Base-by-base conservation (phyloP, 345 rosid genomes). In the Linum tenue region DNA sequence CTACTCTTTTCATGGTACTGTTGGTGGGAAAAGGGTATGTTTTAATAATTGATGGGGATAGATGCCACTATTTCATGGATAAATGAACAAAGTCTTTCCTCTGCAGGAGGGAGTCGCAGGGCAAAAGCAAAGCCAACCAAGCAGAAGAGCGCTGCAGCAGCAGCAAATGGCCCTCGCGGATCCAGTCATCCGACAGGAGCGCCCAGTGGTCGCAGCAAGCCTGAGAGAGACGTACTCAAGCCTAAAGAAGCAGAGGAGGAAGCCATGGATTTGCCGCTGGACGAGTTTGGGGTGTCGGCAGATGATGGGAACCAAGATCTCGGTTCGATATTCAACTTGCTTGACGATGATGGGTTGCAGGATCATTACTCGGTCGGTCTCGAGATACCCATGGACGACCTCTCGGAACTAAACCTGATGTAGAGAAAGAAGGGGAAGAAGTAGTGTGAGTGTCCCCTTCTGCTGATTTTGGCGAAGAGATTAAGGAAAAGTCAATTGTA, bases 311-410 rank as follows among this genome's bases (percentile, higher is more conserved):
- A 73, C 4, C 85, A 82, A 61, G 99, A 94, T 76, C 67, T 94
- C 3, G 77, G 80, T 51, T 76, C 74, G 3, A 86, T 88, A 85
- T 79, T 90, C 5, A 84, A 81, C 69, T 9, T 48, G 53, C 70
- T 88, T 31, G 91, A 84, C 31, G 31, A 22, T 2, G 98, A 90
- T 53, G 87, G 83, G 6, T 77, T 85, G 70, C 97, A 80, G 68
- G 99, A 82, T 67, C 81, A 80, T 58, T 96, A 89, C 69, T 70
- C 88, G 1, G 77, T 80, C 11, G 98, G 98, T 64, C 87, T 91
- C 39, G 86, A 83, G 66, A 84, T 91, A 78, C 98, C 99, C 16
- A 89, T 88, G 96, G 99, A 95, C 70, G 97, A 91, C 72, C 88
- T 95, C 39, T 71, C 86, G 0, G 85, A 80, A 37, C 62, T 84